Base-by-base conservation (phyloP, 331 rosid species). In the Quercus phellos region DNA sequence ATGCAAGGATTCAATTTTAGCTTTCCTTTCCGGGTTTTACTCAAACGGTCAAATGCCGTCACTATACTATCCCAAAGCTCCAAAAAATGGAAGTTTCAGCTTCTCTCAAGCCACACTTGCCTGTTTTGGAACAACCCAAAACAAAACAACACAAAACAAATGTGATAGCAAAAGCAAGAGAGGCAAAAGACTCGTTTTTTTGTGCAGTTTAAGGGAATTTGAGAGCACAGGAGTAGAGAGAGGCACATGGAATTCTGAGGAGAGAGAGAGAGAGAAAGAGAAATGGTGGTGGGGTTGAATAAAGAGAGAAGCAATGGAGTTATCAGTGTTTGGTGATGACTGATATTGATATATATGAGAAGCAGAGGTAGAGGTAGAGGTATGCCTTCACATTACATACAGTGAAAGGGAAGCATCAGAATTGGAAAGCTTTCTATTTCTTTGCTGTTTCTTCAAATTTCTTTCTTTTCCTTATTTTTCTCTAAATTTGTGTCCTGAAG, bases 381-480 rank as follows among this genome's bases (percentile, higher is more conserved):
- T 77, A 76, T 70, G 69, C 78, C 79, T 82, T 80, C 30, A 34
- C 79, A 68, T 55, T 87, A 73, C 86, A 88, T 79, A 76, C 79
- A 83, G 94, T 89, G 84, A 91, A 89, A 88, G 77, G 66, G 73
- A 88, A 85, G 94, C 90, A 91, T 87, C 78, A 59, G 77, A 70
- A 55, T 78, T 24, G 63, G 74, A 59, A 84, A 79, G 67, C 90
- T 89, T 77, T 75, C 82, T 46, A 46, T 46, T 81, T 75, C 82
- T 80, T 85, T 86, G 88, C 90, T 85, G 96, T 89, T 89, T 83
- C 92, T 87, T 87, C 90, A 89, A 89, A 79, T 81, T 84, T 87
- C 85, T 89, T 70, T 82, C 76, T 7, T 26, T 30, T 54, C n/a
- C 18, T 19, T 18, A 50, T 58, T 60, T n/a, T 72, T 10, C 68